These are phyloP conservation scores for Apiotrichum mycotoxinovorans DNA, from an alignment of 1,284 basidiomycete genomes.

Conservation along the genomic window DNA sequence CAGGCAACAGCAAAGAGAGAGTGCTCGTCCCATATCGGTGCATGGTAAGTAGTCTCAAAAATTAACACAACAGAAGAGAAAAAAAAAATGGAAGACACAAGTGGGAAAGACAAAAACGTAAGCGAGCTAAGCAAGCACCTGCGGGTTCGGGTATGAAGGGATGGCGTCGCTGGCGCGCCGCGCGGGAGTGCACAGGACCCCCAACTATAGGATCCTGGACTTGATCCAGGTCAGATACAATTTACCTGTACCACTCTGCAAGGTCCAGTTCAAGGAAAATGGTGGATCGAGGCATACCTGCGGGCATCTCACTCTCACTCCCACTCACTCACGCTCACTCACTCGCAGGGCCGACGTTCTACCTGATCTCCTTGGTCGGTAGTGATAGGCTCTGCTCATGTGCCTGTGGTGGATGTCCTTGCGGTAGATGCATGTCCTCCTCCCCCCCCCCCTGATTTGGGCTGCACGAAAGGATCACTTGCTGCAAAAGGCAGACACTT, in stretches of 20 bases:
- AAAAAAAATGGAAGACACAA: background rate
- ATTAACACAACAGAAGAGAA: background rate
- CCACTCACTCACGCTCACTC: no score
- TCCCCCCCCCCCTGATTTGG: no score
- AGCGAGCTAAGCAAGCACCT: background rate
- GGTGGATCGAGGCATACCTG: background rate
- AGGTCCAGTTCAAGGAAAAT: background rate
- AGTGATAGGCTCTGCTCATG: background rate
- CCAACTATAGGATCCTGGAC: background rate
- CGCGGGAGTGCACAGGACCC: background rate
- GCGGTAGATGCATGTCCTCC: no score
- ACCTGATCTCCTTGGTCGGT: no score
- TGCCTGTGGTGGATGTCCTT: background rate
- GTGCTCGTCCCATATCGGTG: background rate
- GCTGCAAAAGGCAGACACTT: background rate
- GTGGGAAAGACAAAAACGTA: background rate
- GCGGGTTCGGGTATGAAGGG: background rate
- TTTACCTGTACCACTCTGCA: background rate
- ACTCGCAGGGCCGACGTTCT: no score
- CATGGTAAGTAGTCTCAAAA: background rate
- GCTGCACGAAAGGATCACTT: no score
- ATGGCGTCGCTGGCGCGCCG: background rate
- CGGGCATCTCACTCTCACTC: no score
- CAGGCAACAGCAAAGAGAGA: background rate
- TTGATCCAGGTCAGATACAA: background rate